phyloP scores from a whole-genome alignment of 2,329 filamentous ascomycete species.

The Podosphaera leucotricha region DNA sequence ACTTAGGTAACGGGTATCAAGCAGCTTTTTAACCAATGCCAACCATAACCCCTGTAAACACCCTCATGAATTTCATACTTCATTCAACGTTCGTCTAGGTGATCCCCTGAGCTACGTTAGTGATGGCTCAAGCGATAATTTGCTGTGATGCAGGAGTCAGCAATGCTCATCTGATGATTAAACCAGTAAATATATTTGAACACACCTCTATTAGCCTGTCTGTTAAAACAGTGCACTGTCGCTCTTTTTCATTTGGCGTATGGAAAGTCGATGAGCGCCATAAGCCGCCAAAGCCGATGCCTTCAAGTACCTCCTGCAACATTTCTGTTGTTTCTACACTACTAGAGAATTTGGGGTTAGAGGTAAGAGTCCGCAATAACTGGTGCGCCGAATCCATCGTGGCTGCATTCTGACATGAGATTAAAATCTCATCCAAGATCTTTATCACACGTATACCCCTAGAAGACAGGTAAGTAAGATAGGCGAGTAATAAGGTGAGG shows the following conservation, averaged over 20 bases:
- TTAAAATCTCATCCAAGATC: slow-evolving; percentile 35
- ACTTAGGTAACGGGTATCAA: not conserved
- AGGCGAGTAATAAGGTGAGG: not conserved
- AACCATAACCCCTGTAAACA: not conserved
- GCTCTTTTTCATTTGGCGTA: slow-evolving; percentile 12
- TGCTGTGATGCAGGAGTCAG: not conserved
- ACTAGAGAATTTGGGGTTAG: slow-evolving; percentile 26
- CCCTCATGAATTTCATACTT: not conserved
- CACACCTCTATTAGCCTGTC: slow-evolving; percentile 9
- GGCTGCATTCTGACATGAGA: slow-evolving; percentile 33
- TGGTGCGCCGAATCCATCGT: slow-evolving; percentile 36
- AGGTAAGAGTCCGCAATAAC: slow-evolving; percentile 33
- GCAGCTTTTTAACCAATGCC: not conserved
- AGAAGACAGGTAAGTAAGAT: slow-evolving; percentile 6
- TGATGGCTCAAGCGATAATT: not conserved
- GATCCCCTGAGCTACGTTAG: not conserved
- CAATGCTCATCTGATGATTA: not conserved
- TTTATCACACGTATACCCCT: slow-evolving; percentile 32
- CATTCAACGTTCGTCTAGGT: not conserved
- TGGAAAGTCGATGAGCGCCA: slow-evolving; percentile 23
- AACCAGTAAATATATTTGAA: not conserved
- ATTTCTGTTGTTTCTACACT: slow-evolving; percentile 24
- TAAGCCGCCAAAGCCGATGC: slow-evolving; percentile 38
- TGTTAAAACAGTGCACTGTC: slow-evolving; percentile 12
- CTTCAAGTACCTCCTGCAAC: slow-evolving; percentile 29